phyloP scores from a whole-genome alignment of 139 green algal species.

The Pedinophyceae sp. region DNA sequence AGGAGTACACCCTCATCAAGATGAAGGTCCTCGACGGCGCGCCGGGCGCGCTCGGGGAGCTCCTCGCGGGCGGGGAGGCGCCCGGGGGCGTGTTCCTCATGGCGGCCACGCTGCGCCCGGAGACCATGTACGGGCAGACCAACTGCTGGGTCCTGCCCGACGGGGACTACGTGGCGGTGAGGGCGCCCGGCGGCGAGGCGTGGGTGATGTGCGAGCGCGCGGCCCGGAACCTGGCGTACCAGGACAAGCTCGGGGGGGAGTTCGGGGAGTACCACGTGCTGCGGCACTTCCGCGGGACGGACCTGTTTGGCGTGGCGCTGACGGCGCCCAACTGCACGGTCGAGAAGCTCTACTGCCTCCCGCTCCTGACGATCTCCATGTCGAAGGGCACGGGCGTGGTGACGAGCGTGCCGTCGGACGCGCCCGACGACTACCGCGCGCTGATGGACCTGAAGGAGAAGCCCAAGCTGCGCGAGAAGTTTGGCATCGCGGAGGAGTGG shows the following conservation, averaged over 20 bases:
- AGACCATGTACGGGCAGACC: constrained; percentile 99
- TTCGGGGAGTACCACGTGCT: constrained; percentile 51
- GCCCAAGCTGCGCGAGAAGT: constrained; percentile 85
- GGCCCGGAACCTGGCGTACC: constrained; percentile 83
- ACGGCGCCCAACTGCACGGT: constrained; percentile 42
- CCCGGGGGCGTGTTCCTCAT: constrained; percentile 62
- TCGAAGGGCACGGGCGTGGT: constrained; percentile 97
- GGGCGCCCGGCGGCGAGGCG: constrained; percentile 54
- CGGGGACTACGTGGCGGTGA: constrained; percentile 63
- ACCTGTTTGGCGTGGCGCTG: constrained; percentile 67
- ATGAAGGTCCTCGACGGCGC: constrained; percentile 77
- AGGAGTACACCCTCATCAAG: constrained; percentile 98
- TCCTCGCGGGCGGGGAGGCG: neutral
- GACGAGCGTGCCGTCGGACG: constrained; percentile 85
- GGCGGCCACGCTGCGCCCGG: constrained; percentile 85
- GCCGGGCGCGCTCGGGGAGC: constrained; percentile 14
- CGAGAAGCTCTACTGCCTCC: constrained; percentile 78
- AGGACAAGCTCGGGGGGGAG: constrained; percentile 31
- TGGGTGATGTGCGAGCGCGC: constrained; percentile 77
- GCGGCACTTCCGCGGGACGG: constrained; percentile 62
- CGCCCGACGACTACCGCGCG: constrained; percentile 84
- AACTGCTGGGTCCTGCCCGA: constrained; percentile 96
- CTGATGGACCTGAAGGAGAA: constrained; percentile 86
- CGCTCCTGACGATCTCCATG: constrained; percentile 93
- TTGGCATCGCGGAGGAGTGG: constrained; percentile 80